Evolutionary conservation across 169 alveolate genomes (phyloP).

Genomic region (Fabrea salina): DNA sequence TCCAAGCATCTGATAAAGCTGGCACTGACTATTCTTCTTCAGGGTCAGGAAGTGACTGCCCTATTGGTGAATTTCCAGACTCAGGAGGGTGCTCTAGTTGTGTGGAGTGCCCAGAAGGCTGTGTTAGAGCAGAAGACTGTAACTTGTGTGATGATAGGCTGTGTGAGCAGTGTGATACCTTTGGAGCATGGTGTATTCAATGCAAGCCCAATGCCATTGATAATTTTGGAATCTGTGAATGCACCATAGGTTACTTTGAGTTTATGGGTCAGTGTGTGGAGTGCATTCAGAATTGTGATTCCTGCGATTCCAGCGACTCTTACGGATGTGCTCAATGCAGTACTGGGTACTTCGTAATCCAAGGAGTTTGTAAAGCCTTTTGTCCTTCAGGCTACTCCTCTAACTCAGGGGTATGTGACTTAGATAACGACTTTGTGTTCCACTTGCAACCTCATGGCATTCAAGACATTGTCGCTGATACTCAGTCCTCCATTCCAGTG

Average conservation of each 20-base stretch:
- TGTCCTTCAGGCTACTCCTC: background rate
- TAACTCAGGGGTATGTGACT: background rate
- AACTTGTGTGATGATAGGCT: background rate
- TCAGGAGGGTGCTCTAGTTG: background rate
- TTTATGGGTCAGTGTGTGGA: background rate
- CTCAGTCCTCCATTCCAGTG: background rate
- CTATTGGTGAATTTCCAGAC: too few species aligned
- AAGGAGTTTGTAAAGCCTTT: background rate
- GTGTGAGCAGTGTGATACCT: background rate
- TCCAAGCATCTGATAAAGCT: too few species aligned
- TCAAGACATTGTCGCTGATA: background rate
- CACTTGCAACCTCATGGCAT: background rate
- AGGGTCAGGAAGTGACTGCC: too few species aligned
- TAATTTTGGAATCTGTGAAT: background rate
- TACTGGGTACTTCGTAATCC: background rate
- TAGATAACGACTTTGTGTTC: background rate
- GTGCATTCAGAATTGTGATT: background rate
- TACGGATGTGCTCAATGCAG: background rate
- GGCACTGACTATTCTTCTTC: too few species aligned
- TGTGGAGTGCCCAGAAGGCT: background rate
- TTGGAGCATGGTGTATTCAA: background rate
- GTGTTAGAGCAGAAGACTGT: background rate
- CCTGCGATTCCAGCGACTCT: background rate
- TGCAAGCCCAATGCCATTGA: background rate
- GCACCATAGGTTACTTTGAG: background rate